Conservation (phyloP, 352 stramenopile genomes). For the Pythium dissimile region DNA sequence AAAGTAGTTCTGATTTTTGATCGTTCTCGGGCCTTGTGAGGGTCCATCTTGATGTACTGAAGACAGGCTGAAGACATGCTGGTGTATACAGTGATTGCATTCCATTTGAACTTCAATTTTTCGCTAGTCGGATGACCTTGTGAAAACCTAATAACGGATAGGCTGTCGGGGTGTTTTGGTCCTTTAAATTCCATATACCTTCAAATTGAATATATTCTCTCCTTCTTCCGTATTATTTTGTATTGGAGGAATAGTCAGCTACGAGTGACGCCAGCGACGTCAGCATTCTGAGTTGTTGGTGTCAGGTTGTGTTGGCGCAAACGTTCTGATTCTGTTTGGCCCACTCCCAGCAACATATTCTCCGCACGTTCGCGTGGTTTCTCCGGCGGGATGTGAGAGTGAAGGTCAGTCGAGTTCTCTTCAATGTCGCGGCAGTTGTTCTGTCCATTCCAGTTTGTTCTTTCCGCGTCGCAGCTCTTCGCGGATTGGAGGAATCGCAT, state of each 20-base stretch:
- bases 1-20: too few relatives aligned
- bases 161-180: background rate
- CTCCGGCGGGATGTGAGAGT: conserved; percentile 11
- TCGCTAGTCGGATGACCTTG: too few relatives aligned
- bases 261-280: conserved; percentile 8
- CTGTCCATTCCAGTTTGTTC: conserved; percentile 9
- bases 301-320: conserved; percentile 7
- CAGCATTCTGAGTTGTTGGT: background rate
- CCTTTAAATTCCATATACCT: background rate
- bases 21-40: too few relatives aligned
- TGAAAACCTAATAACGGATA: too few relatives aligned
- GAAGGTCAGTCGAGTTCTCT: conserved; percentile 23
- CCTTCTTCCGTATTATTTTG: background rate
- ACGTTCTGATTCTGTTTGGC: conserved; percentile 1
- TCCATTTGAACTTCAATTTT: too few relatives aligned
- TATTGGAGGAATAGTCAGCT: background rate
- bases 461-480: background rate
- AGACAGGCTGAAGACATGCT: too few relatives aligned
- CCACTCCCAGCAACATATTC: conserved; percentile 1
- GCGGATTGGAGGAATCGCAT: conserved; percentile 9
- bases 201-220: background rate
- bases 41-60: background rate
- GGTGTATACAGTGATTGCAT: too few relatives aligned
- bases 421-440: conserved; percentile 21
- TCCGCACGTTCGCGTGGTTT: conserved; percentile 19